phyloP scores from a whole-genome alignment of 169 alveolate genomes.

The Cryptosporidium canis region DNA sequence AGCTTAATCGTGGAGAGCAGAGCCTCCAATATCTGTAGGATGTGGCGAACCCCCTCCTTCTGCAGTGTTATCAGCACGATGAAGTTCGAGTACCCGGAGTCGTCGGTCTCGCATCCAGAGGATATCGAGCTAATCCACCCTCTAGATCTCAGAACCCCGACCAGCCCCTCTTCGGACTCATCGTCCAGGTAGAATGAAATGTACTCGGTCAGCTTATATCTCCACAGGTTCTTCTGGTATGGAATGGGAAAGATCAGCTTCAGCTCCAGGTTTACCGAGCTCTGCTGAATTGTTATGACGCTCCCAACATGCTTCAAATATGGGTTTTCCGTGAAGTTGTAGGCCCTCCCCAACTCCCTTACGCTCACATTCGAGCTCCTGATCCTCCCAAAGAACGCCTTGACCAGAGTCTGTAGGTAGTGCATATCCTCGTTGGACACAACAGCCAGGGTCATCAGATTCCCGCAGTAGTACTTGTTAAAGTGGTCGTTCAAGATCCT shows the following conservation, averaged over 20 bases:
- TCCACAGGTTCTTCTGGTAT: slow-evolving; percentile 43
- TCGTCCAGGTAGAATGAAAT: slow-evolving; percentile 39
- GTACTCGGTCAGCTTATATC: slow-evolving; percentile 33
- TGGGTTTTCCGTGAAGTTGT: slow-evolving; percentile 1
- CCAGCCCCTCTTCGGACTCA: slow-evolving; percentile 53
- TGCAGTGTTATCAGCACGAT: not conserved
- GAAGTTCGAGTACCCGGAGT: slow-evolving; percentile 45
- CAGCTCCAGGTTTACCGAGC: not conserved
- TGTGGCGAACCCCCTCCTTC: slow-evolving; percentile 18
- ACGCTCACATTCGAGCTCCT: not conserved
- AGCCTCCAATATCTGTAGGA: slow-evolving; percentile 28
- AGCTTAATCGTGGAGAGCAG: slow-evolving; percentile 38
- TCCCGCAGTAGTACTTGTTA: slow-evolving; percentile 21
- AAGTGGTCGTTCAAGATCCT: not conserved
- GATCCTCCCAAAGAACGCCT: slow-evolving; percentile 9
- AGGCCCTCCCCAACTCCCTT: not conserved
- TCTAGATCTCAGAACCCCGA: slow-evolving; percentile 38
- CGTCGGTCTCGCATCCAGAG: slow-evolving; percentile 11
- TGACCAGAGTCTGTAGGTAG: not conserved
- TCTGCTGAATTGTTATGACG: not conserved
- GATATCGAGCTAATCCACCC: slow-evolving; percentile 38
- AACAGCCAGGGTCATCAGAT: slow-evolving; percentile 5
- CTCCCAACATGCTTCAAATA: slow-evolving; percentile 12
- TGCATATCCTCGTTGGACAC: slow-evolving; percentile 38
- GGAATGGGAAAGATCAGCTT: slow-evolving; percentile 49